phyloP scores from a whole-genome alignment of 176 grass and related monocot genomes.

The Oryza officinalis region DNA sequence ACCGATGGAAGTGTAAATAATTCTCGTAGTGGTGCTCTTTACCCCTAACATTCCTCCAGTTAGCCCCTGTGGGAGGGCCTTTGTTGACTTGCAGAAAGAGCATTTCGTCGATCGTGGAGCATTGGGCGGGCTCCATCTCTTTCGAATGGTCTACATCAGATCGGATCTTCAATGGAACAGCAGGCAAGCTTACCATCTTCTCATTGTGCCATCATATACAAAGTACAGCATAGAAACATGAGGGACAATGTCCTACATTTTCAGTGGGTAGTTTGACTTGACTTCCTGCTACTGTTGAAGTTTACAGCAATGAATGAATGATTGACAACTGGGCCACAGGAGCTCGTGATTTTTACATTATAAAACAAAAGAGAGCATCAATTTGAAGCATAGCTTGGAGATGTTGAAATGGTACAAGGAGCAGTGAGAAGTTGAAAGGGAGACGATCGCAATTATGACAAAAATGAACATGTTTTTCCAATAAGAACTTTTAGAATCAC shows the following conservation, averaged over 20 bases:
- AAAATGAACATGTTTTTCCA: constrained; percentile 2
- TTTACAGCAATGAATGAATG: not conserved
- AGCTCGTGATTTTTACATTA: not conserved
- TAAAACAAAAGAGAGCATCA: not conserved
- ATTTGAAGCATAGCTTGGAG: not conserved
- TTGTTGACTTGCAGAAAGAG: not conserved
- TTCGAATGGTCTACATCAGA: not conserved
- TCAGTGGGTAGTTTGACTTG: not conserved
- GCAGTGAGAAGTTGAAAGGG: not conserved
- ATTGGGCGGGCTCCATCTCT: constrained; percentile 4
- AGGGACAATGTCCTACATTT: not conserved
- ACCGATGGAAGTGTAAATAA: constrained; percentile 18
- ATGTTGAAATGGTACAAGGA: not conserved
- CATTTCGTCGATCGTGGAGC: not conserved
- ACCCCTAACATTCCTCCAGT: not conserved
- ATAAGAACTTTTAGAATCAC: not conserved
- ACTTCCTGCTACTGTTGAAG: constrained; percentile 2
- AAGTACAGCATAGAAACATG: not conserved
- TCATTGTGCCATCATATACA: constrained; percentile 24
- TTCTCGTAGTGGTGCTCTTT: constrained; percentile 14
- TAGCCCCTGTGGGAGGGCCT: not conserved
- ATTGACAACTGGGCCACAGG: not conserved
- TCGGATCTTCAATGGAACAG: constrained; percentile 7
- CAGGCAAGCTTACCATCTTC: not conserved
- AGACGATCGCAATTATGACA: not conserved